Evolutionary conservation across 345 rosid genomes (phyloP), one percentile per base, ranked within the genome.

Genomic region (Populus deltoides): DNA sequence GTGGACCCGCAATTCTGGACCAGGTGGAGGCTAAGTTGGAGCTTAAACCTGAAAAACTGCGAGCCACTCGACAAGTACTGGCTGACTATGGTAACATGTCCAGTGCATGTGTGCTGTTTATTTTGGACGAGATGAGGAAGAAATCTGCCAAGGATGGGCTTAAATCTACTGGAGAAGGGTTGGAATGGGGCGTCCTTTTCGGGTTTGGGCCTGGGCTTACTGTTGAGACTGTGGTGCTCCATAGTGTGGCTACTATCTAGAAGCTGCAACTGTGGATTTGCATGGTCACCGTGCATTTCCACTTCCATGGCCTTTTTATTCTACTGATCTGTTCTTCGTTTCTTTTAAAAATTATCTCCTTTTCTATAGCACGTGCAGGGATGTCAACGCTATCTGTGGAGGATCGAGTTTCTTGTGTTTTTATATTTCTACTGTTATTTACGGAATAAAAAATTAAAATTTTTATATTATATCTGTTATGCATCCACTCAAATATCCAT

Each of bases 171-270:
- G 97, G 97, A 1, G 96, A 93, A 80, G 97, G 96, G 35, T 79
- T 90, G n/a, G 94, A 93, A 11, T 93, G 97, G 97, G 97, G 97
- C 9, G 94, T 91, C 47, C 86, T 89, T 25, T 89, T 93, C 68
- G 96, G 97, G 17, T 90, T 93, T 82, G 93, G 97, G 51, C 97
- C 97, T 33, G 96, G 97, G 0, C 91, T 93, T n/a, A 89, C 92
- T 18, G 93, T 91, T 9, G 96, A 93, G 86, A 93, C 97, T 0
- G 88, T 93, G 6, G 97, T 90, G 66, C 69, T 93, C 69, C 97
- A 85, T 70, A 89, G 96, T 1, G 62, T 55, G 13, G 62, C 62
- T 0, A 7, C 5, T 22, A 8, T 22, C 13, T 55, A 55, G 27
- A 55, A 1, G 13, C 27, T 57, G 62, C 27, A 3, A 22, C 12